Conservation (phyloP, 306 rosid species). For the Citrullus amarus region DNA sequence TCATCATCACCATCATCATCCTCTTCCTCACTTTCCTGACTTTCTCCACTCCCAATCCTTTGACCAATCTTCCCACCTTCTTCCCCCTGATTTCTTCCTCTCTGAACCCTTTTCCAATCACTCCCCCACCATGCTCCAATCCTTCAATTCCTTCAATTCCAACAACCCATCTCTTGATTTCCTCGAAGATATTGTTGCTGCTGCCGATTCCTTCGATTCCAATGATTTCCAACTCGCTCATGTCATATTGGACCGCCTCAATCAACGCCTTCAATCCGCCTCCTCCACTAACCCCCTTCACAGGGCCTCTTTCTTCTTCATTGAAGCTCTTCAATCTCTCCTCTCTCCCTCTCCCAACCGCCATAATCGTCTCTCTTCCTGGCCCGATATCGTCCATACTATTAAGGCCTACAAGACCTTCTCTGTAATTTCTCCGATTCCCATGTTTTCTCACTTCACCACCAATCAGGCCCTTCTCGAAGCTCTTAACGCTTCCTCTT, state of each 20-base stretch:
- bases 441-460: slow-evolving; percentile 80
- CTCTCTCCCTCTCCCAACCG: slow-evolving; percentile 41
- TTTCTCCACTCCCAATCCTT: slow-evolving; percentile 33
- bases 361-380: slow-evolving; percentile 30
- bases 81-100: slow-evolving; percentile 32
- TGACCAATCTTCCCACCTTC: slow-evolving; percentile 24
- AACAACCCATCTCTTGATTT: slow-evolving; percentile 35
- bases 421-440: slow-evolving; percentile 60
- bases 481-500: slow-evolving; percentile 31
- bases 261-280: slow-evolving; percentile 35
- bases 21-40: slow-evolving; percentile 21
- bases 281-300: slow-evolving; percentile 43
- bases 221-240: slow-evolving; percentile 49
- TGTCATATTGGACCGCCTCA: slow-evolving; percentile 62
- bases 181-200: slow-evolving; percentile 57
- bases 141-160: slow-evolving; percentile 17
- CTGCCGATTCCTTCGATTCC: slow-evolving; percentile 70
- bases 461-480: slow-evolving; percentile 82
- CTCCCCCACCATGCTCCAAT: not conserved
- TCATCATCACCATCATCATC: slow-evolving; percentile 14
- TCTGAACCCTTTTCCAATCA: slow-evolving; percentile 37
- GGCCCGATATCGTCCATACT: slow-evolving; percentile 56
- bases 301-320: slow-evolving; percentile 60
- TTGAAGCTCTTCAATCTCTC: slow-evolving; percentile 62
- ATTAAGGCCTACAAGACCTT: slow-evolving; percentile 56